phyloP scores from a whole-genome alignment of 192 early-diverging fungal species.

The Gryganskiella cystojenkinii region DNA sequence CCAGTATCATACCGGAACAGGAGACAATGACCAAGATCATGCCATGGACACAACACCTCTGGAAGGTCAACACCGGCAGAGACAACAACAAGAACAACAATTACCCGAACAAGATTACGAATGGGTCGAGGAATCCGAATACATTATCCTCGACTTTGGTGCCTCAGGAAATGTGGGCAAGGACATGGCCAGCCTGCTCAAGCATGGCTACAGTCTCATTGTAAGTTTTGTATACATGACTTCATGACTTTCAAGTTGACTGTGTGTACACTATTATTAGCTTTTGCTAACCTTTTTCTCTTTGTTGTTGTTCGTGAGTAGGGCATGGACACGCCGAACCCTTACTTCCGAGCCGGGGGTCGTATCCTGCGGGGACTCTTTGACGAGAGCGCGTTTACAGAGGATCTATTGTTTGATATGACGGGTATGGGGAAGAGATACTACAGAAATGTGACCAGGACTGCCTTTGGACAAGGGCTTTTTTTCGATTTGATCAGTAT shows the following conservation, averaged over 20 bases:
- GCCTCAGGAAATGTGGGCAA: conserved; percentile 8
- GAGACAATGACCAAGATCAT: not conserved
- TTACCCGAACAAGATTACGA: conserved; percentile 29
- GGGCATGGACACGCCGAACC: conserved; percentile 35
- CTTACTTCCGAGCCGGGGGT: conserved; percentile 27
- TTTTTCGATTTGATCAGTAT: not conserved
- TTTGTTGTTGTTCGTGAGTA: not conserved
- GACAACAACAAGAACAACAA: no score
- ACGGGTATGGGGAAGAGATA: conserved; percentile 19
- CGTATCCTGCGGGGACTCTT: conserved; percentile 28
- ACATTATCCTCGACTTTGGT: conserved; percentile 45
- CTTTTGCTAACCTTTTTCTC: not conserved
- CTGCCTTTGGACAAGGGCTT: not conserved
- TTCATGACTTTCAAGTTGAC: no score
- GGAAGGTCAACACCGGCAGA: no score
- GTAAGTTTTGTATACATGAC: no score
- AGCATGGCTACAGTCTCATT: conserved; percentile 23
- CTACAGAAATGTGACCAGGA: not conserved
- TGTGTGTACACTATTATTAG: no score
- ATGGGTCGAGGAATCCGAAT: conserved; percentile 51
- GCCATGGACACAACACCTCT: not conserved
- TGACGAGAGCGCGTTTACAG: conserved; percentile 42
- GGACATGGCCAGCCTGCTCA: conserved; percentile 15
- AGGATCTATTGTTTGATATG: conserved; percentile 45
- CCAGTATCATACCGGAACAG: conserved; percentile 2